A percentile compares a stretch with the other conserved stretches of the same genome.
phyloP scores from a whole-genome alignment of 73 alveolate genomes.

The Paramecium sonneborni region DNA sequence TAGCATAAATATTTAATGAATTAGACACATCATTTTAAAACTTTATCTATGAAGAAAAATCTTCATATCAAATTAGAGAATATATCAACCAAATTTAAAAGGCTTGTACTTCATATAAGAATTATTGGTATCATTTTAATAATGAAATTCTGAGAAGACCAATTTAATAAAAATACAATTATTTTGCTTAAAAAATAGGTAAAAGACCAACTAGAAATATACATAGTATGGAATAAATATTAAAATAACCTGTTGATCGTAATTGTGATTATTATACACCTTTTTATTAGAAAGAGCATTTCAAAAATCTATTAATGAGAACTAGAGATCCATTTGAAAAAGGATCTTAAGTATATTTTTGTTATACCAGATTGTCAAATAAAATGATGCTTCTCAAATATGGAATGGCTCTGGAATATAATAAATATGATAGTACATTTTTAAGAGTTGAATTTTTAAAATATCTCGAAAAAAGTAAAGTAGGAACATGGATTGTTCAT shows the following conservation, averaged over 20 bases:
- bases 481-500: background rate
- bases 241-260: background rate
- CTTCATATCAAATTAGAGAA: background rate
- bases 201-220: background rate
- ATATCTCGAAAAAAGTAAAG: background rate
- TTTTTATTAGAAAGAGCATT: slow-evolving; percentile 43
- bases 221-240: background rate
- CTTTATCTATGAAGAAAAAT: background rate
- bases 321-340: slow-evolving; percentile 45
- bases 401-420: slow-evolving; percentile 64
- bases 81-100: background rate
- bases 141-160: background rate
- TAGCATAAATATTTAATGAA: background rate
- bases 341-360: slow-evolving; percentile 61
- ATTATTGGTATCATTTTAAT: background rate
- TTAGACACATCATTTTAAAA: background rate
- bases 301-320: slow-evolving; percentile 32
- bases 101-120: background rate
- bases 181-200: background rate
- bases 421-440: slow-evolving; percentile 39
- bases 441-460: background rate
- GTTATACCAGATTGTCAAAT: slow-evolving; percentile 47
- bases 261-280: background rate
- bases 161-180: background rate
- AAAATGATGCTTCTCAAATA: slow-evolving; percentile 52